Conservation (phyloP, 1,284 basidiomycete species). For the Puccinia coronata region DNA sequence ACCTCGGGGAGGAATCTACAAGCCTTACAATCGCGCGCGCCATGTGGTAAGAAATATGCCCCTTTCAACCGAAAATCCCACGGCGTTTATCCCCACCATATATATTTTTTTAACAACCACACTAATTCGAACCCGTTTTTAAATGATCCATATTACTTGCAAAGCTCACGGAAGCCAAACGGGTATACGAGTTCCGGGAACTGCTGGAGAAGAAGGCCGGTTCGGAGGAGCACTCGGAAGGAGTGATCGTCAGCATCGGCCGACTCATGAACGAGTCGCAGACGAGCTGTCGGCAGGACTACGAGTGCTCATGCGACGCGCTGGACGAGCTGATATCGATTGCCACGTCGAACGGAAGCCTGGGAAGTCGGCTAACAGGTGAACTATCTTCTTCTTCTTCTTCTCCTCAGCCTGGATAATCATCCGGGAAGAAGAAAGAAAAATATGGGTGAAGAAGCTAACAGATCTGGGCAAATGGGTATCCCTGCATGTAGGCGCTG, state of each 20-base stretch:
- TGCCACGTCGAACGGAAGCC: slow-evolving; percentile 71
- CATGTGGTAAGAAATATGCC: slow-evolving; percentile 32
- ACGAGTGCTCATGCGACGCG: slow-evolving; percentile 76
- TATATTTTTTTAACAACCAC: no score
- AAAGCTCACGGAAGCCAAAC: slow-evolving; percentile 28
- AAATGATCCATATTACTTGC: no score
- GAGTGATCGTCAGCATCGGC: slow-evolving; percentile 64
- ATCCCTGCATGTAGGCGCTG: no score
- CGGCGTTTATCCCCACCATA: no score
- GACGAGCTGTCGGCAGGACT: slow-evolving; percentile 68
- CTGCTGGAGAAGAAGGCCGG: not conserved
- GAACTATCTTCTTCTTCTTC: not conserved
- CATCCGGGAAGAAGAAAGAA: no score
- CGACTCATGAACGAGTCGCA: slow-evolving; percentile 76
- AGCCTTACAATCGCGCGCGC: slow-evolving; percentile 10
- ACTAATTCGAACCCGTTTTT: no score
- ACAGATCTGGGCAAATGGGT: no score
- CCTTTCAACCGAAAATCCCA: not conserved
- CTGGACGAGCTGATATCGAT: slow-evolving; percentile 68
- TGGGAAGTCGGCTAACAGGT: slow-evolving; percentile 76
- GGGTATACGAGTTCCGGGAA: slow-evolving; percentile 29
- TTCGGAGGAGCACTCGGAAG: not conserved
- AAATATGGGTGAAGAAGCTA: no score
- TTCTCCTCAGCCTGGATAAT: slow-evolving; percentile 51
- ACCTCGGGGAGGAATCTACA: slow-evolving; percentile 1